A percentile compares a stretch with the other conserved stretches of the same genome.
Evolutionary conservation across 306 rosid genomes (phyloP).

Genomic region (Urtica urens): DNA sequence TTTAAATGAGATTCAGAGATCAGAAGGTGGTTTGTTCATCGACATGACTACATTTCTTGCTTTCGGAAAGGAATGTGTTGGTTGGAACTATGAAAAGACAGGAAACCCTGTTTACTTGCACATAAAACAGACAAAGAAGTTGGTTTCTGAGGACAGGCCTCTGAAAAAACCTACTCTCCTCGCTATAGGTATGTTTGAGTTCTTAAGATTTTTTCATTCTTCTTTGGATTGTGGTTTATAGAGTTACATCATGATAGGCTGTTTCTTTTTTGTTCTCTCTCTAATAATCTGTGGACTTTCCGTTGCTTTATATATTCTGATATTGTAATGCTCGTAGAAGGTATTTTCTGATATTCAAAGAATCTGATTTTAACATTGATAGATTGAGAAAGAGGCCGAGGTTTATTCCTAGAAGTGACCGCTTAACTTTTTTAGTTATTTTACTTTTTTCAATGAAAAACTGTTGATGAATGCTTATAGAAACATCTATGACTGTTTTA

Average conservation of each 20-base stretch:
- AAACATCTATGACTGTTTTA: not conserved
- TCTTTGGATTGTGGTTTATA: not conserved
- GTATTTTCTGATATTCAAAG: no score
- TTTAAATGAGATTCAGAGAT: conserved; percentile 43
- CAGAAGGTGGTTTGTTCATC: conserved; percentile 77
- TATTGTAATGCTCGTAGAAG: no score
- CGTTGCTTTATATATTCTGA: no score
- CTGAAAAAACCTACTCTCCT: conserved; percentile 70
- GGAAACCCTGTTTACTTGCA: conserved; percentile 85
- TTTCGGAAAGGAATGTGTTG: conserved; percentile 71
- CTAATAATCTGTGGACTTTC: no score
- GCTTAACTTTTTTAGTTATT: not conserved
- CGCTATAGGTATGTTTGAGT: conserved; percentile 59
- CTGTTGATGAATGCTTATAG: not conserved
- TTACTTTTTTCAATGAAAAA: no score
- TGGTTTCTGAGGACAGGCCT: conserved; percentile 85
- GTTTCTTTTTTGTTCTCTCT: no score
- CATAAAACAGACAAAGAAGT: conserved; percentile 51
- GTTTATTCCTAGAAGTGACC: not conserved
- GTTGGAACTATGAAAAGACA: conserved; percentile 76
- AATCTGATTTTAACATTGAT: no score
- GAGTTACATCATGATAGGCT: not conserved
- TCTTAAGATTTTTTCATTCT: not conserved
- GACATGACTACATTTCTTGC: conserved; percentile 80
- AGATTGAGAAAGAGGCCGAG: no score